Evolutionary conservation across 441 rosid genomes (phyloP), one percentile per base, ranked within the genome.

Genomic region (Pelargonium cotyledonis): DNA sequence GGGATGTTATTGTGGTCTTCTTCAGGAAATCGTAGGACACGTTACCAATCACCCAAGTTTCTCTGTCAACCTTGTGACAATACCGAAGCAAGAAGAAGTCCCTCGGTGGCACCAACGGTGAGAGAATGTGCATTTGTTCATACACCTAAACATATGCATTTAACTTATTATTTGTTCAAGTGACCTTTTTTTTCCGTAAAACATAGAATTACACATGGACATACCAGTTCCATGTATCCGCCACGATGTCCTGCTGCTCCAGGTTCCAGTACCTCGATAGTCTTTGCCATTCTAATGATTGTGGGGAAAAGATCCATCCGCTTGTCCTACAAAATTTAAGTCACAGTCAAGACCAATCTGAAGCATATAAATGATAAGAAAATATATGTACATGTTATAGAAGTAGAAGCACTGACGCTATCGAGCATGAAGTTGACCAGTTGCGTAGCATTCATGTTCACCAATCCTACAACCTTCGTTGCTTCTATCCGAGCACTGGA

Each of bases 291-390:
- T 21, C 76, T 81, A 38, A 89, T 89, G 68, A 87, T 78, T 14
- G 93, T 85, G 31, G 89, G 88, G 66, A 91, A 91, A 23, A 87
- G 69, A 35, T 84, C 84, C 61, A 67, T 44, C 93, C 93, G 84
- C 69, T 83, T 82, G 31, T 73, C 81, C 97, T 91, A 74, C 75
- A 64, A 71, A 67, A 3, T n/a, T 67, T 58, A 3, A 35, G 15
- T 53, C 64, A 49, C 8, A 38, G 18, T 46, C 10, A 49, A 7
- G 23, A 14, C 15, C 29, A 0, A 16, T 69, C 65, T 9, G 11
- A 43, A 12, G 41, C 55, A 18, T 41, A 15, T 21, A 12, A 26
- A 15, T 66, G 10, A 43, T 15, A 23, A 35, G 11, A 5, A 43
- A 26, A 29, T 12, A 38, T 19, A 15, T 21, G 2, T 35, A 10